Evolutionary conservation across 2,329 filamentous ascomycete species (phyloP).

Genomic region (Phoma herbarum): DNA sequence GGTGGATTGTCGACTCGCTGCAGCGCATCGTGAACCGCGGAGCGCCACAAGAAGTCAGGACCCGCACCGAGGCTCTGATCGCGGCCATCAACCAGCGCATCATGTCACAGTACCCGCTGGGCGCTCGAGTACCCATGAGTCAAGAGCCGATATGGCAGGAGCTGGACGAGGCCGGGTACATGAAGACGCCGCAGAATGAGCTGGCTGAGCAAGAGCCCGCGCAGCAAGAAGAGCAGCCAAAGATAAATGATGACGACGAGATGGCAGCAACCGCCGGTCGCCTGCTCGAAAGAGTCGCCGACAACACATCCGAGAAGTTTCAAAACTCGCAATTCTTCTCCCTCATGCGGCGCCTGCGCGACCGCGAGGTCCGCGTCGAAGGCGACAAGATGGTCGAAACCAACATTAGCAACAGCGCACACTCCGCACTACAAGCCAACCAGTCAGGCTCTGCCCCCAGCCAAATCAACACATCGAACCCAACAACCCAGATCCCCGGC

Average conservation of each 20-base stretch:
- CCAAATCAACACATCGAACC: constrained; percentile 3
- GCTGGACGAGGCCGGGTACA: constrained; percentile 44
- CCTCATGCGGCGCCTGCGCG: constrained; percentile 78
- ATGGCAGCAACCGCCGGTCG: constrained; percentile 76
- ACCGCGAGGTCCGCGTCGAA: constrained; percentile 75
- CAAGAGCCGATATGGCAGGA: constrained; percentile 43
- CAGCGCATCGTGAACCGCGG: constrained; percentile 40
- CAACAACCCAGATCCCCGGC: constrained; percentile 29
- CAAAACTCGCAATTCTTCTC: constrained; percentile 78
- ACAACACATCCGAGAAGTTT: constrained; percentile 77
- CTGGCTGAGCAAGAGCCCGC: constrained; percentile 38
- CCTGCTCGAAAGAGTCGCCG: constrained; percentile 72
- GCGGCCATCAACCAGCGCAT: constrained; percentile 45
- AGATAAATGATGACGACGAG: constrained; percentile 65
- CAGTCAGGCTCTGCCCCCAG: not conserved
- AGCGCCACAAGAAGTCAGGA: constrained; percentile 37
- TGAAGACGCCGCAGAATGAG: constrained; percentile 30
- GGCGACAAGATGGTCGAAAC: constrained; percentile 72
- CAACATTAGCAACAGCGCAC: constrained; percentile 31
- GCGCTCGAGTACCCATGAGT: constrained; percentile 29
- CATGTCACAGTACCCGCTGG: constrained; percentile 49
- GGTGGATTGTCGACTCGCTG: constrained; percentile 45
- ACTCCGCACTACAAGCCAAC: not conserved
- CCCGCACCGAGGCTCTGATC: constrained; percentile 39
- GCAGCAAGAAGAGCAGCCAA: constrained; percentile 40